Evolutionary conservation across 2,329 filamentous ascomycete species (phyloP).

Genomic region (Eurotiales sp.): DNA sequence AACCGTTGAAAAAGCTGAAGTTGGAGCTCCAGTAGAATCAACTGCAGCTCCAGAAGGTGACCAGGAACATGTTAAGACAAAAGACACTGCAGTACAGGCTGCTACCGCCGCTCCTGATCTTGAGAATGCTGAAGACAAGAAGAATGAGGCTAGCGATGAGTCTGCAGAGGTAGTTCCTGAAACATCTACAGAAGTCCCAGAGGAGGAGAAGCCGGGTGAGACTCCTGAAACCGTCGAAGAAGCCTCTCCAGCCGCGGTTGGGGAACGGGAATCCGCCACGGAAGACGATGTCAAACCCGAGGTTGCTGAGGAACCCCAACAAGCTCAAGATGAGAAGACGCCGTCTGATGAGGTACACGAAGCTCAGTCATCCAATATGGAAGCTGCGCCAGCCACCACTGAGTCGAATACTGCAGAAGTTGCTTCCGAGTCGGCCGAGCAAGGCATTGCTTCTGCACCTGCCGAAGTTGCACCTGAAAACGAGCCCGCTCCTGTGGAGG

Average conservation of each 20-base stretch:
- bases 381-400: background rate
- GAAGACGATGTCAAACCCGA: conserved; percentile 1
- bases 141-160: background rate
- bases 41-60: conserved; percentile 3
- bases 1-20: background rate
- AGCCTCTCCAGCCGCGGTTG: conserved; percentile 6
- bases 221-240: background rate
- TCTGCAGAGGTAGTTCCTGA: conserved; percentile 3
- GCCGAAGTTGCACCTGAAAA: conserved; percentile 1
- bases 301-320: background rate
- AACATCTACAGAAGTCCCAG: background rate
- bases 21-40: background rate
- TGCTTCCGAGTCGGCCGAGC: conserved; percentile 1
- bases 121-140: background rate
- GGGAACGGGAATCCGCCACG: background rate
- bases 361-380: background rate
- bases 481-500: background rate
- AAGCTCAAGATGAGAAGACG: conserved; percentile 3
- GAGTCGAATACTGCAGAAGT: background rate
- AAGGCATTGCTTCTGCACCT: background rate
- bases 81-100: conserved; percentile 2
- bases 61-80: conserved; percentile 4
- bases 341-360: background rate
- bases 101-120: background rate
- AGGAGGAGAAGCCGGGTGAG: background rate